Base-by-base conservation (phyloP, 192 early-diverging fungal genomes). In the Linnemannia exigua region DNA sequence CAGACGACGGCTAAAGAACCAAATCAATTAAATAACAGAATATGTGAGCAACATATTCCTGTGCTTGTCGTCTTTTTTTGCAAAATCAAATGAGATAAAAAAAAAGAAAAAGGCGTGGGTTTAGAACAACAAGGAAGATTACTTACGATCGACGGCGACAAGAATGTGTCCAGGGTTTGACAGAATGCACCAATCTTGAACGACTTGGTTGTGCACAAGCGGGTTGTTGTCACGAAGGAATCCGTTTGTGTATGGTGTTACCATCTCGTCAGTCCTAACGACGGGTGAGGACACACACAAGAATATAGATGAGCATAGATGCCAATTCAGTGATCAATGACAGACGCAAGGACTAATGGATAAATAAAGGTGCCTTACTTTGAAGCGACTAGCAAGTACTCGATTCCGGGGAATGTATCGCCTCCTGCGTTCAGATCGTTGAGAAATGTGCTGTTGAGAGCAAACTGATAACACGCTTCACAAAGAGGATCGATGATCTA, bases 211-310 rank as follows among this genome's bases (percentile, higher is more conserved):
- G 28, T 48, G 71, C 14, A 81, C 79, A 0, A 36, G 44, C 0
- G 73, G 73, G 44, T 70, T 75, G 4, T 81, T 61, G 19, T 75
- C 68, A 0, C 36, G 17, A 8, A 84, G 72, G 37, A 78, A 84
- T 0, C 76, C 75, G 17, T 4, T 68, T 1, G 76, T 74, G 51
- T 84, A 84, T 0, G 81, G 81, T 0, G 71, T 74, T 8, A 84
- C 66, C 3, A 75, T 36, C 41, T 78, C 71, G 35, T 84, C 81
- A 15, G 31, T 61, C 50, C 76, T 78, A 28, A 25, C 4, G 9
- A 25, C 22, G n/a, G 1, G n/a, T 7, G 54, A 22, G 51, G 19
- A 72, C 48, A 48, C 41, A 28, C 1, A 51, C 48, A 47, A 50
- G 15, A 46, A 44, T 44, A 44, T 44, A 6, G 5, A 44, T 44